A percentile compares a stretch with the other conserved stretches of the same genome.
Evolutionary conservation across 768 basidiomycete genomes (phyloP).

Genomic region (Coprinopsis cinerea): DNA sequence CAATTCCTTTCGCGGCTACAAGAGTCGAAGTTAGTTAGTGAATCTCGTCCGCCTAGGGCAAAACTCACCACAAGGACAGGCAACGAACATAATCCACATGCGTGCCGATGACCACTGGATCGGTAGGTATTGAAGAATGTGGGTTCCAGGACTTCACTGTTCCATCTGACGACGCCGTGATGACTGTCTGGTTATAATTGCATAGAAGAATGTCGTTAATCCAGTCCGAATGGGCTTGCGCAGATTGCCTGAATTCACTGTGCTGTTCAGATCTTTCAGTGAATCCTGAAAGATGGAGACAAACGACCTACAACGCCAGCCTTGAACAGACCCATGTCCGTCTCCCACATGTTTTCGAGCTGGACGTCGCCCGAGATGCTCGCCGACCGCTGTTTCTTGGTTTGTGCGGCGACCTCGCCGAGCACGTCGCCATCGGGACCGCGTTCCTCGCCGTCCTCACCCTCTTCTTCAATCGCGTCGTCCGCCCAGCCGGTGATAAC

Average conservation of each 20-base stretch:
- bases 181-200: conserved; percentile 88
- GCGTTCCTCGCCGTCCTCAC: conserved; percentile 53
- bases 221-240: conserved; percentile 92
- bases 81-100: conserved; percentile 88
- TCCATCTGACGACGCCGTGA: conserved; percentile 94
- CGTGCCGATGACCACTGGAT: conserved; percentile 64
- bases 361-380: conserved; percentile 39
- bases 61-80: conserved; percentile 61
- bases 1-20: conserved; percentile 72
- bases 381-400: conserved; percentile 29
- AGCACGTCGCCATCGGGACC: conserved; percentile 72
- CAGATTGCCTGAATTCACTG: conserved; percentile 77
- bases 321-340: conserved; percentile 49
- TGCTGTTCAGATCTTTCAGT: conserved; percentile 27
- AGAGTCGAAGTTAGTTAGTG: conserved; percentile 15
- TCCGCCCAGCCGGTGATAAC: conserved; percentile 81
- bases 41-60: not conserved
- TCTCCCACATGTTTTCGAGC: conserved; percentile 76
- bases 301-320: conserved; percentile 41
- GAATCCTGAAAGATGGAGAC: conserved; percentile 1
- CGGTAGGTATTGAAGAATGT: conserved; percentile 51
- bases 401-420: conserved; percentile 51
- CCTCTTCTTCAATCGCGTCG: conserved; percentile 59
- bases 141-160: conserved; percentile 93
- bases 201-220: conserved; percentile 91